Percentiles rank a stretch among this genome's conserved stretches.
Evolutionary conservation across 163 green algal species (phyloP).

Genomic region (Smithsoniella earleae): DNA sequence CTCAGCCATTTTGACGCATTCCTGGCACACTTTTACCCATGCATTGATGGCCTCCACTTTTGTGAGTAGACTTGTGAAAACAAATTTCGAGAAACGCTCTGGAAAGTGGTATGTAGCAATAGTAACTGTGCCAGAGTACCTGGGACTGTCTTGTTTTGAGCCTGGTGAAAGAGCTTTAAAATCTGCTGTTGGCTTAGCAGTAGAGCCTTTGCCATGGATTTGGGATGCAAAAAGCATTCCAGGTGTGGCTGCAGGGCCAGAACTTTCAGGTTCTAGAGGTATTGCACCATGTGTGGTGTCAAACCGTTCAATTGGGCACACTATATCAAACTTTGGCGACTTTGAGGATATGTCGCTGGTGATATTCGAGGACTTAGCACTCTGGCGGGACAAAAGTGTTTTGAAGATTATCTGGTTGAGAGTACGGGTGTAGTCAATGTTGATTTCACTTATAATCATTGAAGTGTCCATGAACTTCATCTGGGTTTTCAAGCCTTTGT

Average conservation of each 20-base stretch:
- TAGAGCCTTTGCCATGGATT: too few species aligned
- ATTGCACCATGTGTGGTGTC: too few species aligned
- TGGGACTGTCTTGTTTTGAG: not conserved
- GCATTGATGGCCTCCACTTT: constrained; percentile 62
- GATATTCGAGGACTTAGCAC: too few species aligned
- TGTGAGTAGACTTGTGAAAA: constrained; percentile 66
- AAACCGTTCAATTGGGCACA: too few species aligned
- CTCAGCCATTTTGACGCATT: constrained; percentile 38
- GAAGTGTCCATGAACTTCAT: constrained; percentile 60
- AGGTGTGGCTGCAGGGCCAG: too few species aligned
- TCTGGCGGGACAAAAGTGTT: too few species aligned
- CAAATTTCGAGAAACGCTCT: constrained; percentile 65
- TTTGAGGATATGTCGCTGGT: not conserved
- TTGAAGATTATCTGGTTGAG: constrained; percentile 63
- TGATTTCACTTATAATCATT: constrained; percentile 64
- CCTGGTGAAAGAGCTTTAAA: not conserved
- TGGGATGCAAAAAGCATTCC: too few species aligned
- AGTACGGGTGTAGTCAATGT: constrained; percentile 63
- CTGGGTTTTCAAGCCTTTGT: constrained; percentile 53
- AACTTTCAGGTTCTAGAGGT: too few species aligned
- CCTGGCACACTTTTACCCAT: constrained; percentile 44
- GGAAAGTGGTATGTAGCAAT: constrained; percentile 56
- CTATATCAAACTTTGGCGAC: not conserved
- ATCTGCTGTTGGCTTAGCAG: too few species aligned
- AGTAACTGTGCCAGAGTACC: constrained; percentile 35